phyloP scores from a whole-genome alignment of 1,139 yeast species.

The Yueomyces sp. region DNA sequence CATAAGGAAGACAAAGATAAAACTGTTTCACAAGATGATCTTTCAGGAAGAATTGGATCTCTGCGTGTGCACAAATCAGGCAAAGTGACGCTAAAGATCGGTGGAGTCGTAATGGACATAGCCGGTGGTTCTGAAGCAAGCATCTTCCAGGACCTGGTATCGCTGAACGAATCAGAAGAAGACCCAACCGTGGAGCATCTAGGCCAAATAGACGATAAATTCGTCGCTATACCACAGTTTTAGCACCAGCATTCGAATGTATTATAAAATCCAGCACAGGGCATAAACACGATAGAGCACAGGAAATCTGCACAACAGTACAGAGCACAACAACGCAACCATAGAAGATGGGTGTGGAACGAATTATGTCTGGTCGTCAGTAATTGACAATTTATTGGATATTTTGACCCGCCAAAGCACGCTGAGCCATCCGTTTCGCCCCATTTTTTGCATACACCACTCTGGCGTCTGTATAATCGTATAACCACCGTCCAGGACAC shows the following conservation, averaged over 20 bases:
- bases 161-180: conserved; percentile 39
- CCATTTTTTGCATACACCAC: no score
- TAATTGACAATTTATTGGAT: no score
- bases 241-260: conserved; percentile 2
- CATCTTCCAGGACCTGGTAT: conserved; percentile 65
- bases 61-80: conserved; percentile 75
- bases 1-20: conserved; percentile 1
- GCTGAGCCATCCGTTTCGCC: no score
- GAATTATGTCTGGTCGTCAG: no score
- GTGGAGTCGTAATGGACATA: conserved; percentile 57
- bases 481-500: no score
- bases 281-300: no score
- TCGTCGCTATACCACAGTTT: conserved; percentile 32
- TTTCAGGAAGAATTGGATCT: conserved; percentile 55
- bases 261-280: background rate
- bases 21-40: conserved; percentile 9
- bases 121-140: conserved; percentile 60
- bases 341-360: no score
- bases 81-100: conserved; percentile 58
- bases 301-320: no score
- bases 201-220: conserved; percentile 42
- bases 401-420: no score
- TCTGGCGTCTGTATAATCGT: no score
- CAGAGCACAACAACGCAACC: no score
- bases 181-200: conserved; percentile 36